A percentile compares a stretch with the other conserved stretches of the same genome.
Conservation (phyloP, 352 stramenopile genomes). For the Phytopythium ostracodes region DNA sequence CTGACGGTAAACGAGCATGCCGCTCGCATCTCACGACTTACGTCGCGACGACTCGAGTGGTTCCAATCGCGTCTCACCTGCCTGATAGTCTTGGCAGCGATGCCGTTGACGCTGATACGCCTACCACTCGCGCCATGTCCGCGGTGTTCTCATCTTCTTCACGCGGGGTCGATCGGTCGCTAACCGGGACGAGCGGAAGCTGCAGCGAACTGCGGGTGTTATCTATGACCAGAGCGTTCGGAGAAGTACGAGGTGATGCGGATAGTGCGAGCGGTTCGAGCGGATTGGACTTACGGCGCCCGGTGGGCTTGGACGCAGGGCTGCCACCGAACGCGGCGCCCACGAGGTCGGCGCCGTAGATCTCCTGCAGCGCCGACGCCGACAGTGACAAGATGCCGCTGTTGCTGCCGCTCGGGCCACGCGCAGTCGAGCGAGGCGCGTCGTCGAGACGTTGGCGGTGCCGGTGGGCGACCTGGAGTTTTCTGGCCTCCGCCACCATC, state of each 20-base stretch:
- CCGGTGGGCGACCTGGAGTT: constrained; percentile 14
- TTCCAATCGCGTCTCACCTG: neutral
- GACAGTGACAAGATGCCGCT: constrained; percentile 14
- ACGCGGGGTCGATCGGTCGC: neutral
- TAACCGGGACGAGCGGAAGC: neutral
- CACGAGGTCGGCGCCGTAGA: constrained; percentile 68
- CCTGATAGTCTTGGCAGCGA: constrained; percentile 4
- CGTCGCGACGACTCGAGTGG: no score
- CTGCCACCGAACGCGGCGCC: constrained; percentile 19
- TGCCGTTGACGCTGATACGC: neutral
- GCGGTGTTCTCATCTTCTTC: neutral
- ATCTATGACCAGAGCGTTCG: no score
- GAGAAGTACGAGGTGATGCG: neutral
- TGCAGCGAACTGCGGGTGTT: neutral
- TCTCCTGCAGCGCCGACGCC: constrained; percentile 35
- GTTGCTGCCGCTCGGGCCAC: constrained; percentile 13
- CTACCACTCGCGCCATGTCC: neutral
- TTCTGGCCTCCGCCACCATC: constrained; percentile 25
- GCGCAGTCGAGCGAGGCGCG: constrained; percentile 3
- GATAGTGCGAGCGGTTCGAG: neutral
- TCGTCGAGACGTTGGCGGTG: constrained; percentile 13
- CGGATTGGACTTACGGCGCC: constrained; percentile 4
- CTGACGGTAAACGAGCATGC: no score
- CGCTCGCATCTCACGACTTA: no score
- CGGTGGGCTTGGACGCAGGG: constrained; percentile 8